Conservation (phyloP, 371 early-diverging fungal species). For the Chytridium lagenaria region DNA sequence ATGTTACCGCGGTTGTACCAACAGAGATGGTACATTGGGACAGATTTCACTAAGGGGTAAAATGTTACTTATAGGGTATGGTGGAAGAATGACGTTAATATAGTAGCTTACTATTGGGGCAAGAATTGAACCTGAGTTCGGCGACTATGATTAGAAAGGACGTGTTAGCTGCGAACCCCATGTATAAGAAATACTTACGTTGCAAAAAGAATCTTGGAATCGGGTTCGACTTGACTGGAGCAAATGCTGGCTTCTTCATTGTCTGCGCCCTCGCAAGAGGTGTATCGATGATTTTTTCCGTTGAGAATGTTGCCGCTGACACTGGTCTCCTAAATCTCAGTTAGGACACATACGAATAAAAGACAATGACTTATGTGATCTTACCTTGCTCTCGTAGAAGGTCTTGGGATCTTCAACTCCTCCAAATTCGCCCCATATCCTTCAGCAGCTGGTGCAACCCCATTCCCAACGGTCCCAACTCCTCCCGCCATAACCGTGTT, state of each 20-base stretch:
- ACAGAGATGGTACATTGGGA: neutral
- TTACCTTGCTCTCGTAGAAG: neutral
- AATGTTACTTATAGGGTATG: neutral
- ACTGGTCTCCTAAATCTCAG: constrained; percentile 2
- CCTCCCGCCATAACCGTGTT: neutral
- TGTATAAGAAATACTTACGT: neutral
- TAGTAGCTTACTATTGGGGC: too few species aligned
- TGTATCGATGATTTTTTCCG: neutral
- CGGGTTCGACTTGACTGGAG: neutral
- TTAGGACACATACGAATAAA: neutral
- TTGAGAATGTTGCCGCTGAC: neutral
- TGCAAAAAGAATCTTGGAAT: neutral
- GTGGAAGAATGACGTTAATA: too few species aligned
- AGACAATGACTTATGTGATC: too few species aligned
- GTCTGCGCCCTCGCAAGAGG: neutral
- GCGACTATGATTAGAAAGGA: neutral
- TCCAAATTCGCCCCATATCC: constrained; percentile 3
- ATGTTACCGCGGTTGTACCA: neutral
- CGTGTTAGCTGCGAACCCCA: neutral
- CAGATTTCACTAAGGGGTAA: neutral
- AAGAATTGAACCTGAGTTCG: neutral
- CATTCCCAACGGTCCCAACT: neutral
- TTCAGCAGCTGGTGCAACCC: neutral
- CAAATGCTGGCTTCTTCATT: neutral
- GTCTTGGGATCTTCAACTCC: neutral